Percentiles rank a stretch among this genome's conserved stretches.
phyloP scores from a whole-genome alignment of 169 alveolate species.

The Eimeria acervulina region DNA sequence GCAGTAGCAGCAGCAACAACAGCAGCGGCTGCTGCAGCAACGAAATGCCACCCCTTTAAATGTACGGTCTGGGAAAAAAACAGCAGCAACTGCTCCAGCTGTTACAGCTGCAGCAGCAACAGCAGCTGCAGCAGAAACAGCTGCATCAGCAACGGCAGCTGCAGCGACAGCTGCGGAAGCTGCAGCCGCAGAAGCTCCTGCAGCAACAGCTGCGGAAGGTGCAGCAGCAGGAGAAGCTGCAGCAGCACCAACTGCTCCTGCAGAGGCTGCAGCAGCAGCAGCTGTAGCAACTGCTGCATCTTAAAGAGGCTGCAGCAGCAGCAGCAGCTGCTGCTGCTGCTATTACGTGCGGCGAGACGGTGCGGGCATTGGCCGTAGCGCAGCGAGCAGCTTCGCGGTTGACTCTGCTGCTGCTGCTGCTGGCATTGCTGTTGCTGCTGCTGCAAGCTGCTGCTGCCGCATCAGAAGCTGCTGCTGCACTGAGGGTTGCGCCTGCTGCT shows the following conservation, averaged over 20 bases:
- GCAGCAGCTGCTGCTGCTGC: too few species aligned
- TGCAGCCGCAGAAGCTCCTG: background rate
- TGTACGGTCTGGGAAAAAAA: background rate
- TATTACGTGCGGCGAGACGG: conserved; percentile 26
- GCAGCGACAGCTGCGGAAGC: background rate
- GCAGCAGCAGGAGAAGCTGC: background rate
- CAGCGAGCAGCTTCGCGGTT: conserved; percentile 33
- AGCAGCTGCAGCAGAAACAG: background rate
- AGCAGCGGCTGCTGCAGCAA: background rate
- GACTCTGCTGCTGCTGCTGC: conserved; percentile 63
- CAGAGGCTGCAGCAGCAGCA: background rate
- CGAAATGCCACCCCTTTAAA: background rate
- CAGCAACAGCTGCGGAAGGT: background rate
- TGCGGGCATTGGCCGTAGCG: conserved; percentile 55
- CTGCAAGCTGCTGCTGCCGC: conserved; percentile 34
- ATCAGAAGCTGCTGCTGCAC: conserved; percentile 54
- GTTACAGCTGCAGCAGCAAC: background rate
- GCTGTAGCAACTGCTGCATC: conserved; percentile 41
- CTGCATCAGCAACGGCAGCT: background rate
- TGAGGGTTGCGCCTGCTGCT: conserved; percentile 36
- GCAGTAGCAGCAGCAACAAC: background rate
- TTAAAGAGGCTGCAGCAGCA: too few species aligned
- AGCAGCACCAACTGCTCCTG: conserved; percentile 3
- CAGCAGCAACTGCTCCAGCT: background rate
- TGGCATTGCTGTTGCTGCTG: conserved; percentile 6